Conservation (phyloP, 768 basidiomycete species). For the Pulveroboletus sp. region DNA sequence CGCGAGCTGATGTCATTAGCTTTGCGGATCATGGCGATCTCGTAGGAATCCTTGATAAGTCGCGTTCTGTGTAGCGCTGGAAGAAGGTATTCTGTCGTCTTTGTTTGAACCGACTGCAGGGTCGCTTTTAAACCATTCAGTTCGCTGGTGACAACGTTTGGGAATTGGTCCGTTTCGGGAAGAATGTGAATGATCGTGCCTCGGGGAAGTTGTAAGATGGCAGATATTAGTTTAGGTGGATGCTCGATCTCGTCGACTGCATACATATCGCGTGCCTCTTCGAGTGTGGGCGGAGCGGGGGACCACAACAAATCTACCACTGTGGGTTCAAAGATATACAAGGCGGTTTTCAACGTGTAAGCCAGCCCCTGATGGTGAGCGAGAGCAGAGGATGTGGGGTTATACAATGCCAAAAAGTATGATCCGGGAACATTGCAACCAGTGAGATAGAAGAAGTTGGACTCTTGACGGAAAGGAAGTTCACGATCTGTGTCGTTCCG, state of each 20-base stretch:
- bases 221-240: conserved; percentile 39
- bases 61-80: conserved; percentile 77
- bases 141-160: conserved; percentile 2
- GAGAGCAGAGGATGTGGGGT: conserved; percentile 29
- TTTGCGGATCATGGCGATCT: conserved; percentile 68
- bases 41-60: conserved; percentile 68
- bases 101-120: conserved; percentile 1
- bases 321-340: conserved; percentile 78
- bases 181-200: conserved; percentile 64
- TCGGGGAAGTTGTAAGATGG: conserved; percentile 44
- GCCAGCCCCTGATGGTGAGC: conserved; percentile 34
- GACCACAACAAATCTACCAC: conserved; percentile 84
- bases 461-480: conserved; percentile 67
- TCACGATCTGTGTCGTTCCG: conserved; percentile 86
- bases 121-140: conserved; percentile 6
- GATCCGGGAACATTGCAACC: conserved; percentile 75
- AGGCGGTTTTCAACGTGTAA: conserved; percentile 42
- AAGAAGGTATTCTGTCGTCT: conserved; percentile 50
- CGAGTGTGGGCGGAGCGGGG: conserved; percentile 68
- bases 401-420: conserved; percentile 56
- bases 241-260: conserved; percentile 60
- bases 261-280: conserved; percentile 49
- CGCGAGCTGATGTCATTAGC: conserved; percentile 85
- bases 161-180: conserved; percentile 35
- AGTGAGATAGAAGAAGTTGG: conserved; percentile 85